These are phyloP conservation scores for Thelephora ganbajun DNA, from an alignment of 768 basidiomycete genomes.

Conservation along the genomic window DNA sequence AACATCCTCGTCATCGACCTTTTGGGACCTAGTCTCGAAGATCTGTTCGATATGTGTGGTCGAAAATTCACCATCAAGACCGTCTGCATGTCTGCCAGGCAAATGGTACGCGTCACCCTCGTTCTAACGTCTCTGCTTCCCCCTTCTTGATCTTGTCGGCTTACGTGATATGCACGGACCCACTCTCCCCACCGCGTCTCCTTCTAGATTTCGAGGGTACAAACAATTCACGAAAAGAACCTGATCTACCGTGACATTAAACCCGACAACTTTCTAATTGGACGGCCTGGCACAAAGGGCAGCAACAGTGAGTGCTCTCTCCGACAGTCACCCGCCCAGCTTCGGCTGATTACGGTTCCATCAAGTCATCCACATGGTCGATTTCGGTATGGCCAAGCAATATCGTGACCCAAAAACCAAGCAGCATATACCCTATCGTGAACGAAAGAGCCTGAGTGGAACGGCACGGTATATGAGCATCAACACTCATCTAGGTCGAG, in stretches of 20 bases:
- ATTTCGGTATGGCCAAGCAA: conserved; percentile 99
- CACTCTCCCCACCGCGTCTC: background rate
- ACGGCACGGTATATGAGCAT: conserved; percentile 99
- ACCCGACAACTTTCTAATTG: conserved; percentile 97
- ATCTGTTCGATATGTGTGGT: conserved; percentile 98
- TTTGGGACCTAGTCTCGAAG: conserved; percentile 91
- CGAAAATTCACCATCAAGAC: conserved; percentile 97
- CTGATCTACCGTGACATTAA: conserved; percentile 99
- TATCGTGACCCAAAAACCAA: conserved; percentile 99
- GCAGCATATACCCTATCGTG: conserved; percentile 98
- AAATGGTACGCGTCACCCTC: conserved; percentile 51
- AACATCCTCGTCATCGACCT: conserved; percentile 98
- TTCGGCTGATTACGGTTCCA: conserved; percentile 4
- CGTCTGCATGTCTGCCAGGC: conserved; percentile 96
- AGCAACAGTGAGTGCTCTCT: conserved; percentile 48
- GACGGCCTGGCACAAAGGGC: conserved; percentile 82
- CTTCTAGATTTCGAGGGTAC: conserved; percentile 76
- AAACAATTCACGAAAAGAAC: conserved; percentile 98
- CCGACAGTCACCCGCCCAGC: background rate
- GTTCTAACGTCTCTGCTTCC: conserved; percentile 5
- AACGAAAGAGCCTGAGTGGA: conserved; percentile 92
- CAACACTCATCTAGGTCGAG: conserved; percentile 95
- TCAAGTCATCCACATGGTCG: conserved; percentile 82
- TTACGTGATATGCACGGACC: no score
- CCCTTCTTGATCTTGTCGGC: background rate